Conservation (phyloP, 495 filamentous ascomycete genomes). For the Paragyromitra xinjiangensis region DNA sequence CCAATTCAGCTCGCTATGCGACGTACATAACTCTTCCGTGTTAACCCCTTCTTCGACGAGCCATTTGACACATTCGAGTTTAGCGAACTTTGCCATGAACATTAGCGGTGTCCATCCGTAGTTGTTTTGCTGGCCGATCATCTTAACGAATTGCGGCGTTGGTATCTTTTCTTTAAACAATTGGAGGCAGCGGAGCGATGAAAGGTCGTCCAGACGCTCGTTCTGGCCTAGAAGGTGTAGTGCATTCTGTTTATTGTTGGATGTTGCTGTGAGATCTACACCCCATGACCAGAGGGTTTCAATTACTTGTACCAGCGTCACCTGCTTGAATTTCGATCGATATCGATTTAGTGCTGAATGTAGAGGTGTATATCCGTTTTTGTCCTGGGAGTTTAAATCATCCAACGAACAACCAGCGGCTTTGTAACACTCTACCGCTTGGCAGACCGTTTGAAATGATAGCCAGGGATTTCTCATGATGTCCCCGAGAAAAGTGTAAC, state of each 20-base stretch:
- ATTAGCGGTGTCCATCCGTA: constrained; percentile 12
- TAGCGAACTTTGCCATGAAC: constrained; percentile 18
- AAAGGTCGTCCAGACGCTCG: constrained; percentile 10
- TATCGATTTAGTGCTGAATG: neutral
- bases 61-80: constrained; percentile 9
- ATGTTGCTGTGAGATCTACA: constrained; percentile 12
- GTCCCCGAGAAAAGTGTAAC: neutral
- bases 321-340: constrained; percentile 6
- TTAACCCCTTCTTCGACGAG: constrained; percentile 16
- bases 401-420: constrained; percentile 2
- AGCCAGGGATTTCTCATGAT: constrained; percentile 1
- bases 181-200: constrained; percentile 16
- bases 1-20: constrained; percentile 7
- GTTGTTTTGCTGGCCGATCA: constrained; percentile 10
- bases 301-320: neutral
- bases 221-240: constrained; percentile 11
- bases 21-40: constrained; percentile 1
- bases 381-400: constrained; percentile 8
- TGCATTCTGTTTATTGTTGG: neutral
- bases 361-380: constrained; percentile 6
- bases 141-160: neutral
- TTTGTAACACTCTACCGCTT: constrained; percentile 13
- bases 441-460: neutral
- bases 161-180: constrained; percentile 14
- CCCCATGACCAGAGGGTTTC: constrained; percentile 11